phyloP scores from a whole-genome alignment of 2,329 filamentous ascomycete genomes.

The Elsinoe perseae region DNA sequence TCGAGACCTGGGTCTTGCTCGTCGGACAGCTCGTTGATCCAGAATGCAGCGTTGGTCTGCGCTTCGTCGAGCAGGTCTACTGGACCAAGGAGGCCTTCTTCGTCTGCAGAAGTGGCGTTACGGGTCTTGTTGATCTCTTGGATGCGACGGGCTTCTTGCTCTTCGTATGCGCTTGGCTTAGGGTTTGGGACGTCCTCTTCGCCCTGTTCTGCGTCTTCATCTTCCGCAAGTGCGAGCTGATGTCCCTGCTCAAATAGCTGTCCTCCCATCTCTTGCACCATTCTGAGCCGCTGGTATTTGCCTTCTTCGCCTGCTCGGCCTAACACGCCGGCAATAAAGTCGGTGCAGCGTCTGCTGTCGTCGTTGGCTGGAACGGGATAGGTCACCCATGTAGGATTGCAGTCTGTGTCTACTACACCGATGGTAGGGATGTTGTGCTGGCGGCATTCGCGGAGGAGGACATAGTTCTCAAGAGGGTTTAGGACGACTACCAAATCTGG shows the following conservation, averaged over 20 bases:
- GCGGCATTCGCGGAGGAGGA: constrained; percentile 84
- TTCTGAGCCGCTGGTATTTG: constrained; percentile 56
- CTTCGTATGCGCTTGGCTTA: background rate
- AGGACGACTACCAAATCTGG: constrained; percentile 89
- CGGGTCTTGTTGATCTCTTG: background rate
- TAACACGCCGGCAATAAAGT: constrained; percentile 75
- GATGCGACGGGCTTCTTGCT: constrained; percentile 1
- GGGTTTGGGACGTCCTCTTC: constrained; percentile 7
- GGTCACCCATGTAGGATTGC: constrained; percentile 86
- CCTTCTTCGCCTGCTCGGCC: constrained; percentile 77
- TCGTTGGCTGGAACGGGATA: constrained; percentile 97
- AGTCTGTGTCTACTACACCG: constrained; percentile 88
- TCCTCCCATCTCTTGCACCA: constrained; percentile 50
- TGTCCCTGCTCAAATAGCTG: constrained; percentile 50
- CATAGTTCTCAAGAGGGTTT: constrained; percentile 88
- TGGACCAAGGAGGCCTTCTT: constrained; percentile 2
- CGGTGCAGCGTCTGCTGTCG: constrained; percentile 77
- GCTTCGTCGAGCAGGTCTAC: constrained; percentile 1
- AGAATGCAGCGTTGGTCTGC: constrained; percentile 14
- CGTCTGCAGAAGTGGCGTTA: background rate
- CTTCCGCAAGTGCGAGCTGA: constrained; percentile 20
- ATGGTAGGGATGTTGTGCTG: constrained; percentile 86
- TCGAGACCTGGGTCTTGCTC: constrained; percentile 15
- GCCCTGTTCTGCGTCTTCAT: constrained; percentile 10
- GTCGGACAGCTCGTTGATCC: constrained; percentile 17